Base-by-base conservation (phyloP, 2,329 filamentous ascomycete genomes). In the Exserohilum turcica region DNA sequence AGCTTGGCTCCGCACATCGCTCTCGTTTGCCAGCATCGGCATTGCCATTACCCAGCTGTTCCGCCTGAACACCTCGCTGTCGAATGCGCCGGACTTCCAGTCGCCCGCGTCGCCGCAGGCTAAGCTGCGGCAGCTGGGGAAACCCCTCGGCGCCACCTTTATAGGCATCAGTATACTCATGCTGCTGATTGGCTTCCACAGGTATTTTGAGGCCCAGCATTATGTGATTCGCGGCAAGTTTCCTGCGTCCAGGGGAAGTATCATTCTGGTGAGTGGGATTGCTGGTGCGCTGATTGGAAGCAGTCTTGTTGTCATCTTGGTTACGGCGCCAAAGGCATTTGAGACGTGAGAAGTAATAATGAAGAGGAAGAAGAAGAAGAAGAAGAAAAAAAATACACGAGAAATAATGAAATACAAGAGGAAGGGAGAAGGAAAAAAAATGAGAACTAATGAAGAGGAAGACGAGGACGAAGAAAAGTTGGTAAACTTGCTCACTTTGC, bases 41-140 rank as follows among this genome's bases (percentile, higher is more conserved):
- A 89, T 94, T 54, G 90, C 89, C 37, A 84, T 94, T 35, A 93
- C 90, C 1, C 90, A 94, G 72, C 84, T 94, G 42, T 93, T 94
- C 77, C 87, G 90, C 21, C 85, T 94, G 52, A 92, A 92, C 77
- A 89, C 86, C 0, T 82, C 85, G 7, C 77, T 89, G 35, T 47
- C 61, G 9, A 49, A 39, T 15, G 47, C 35, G 3, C 36, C 54
- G 19, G 24, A 44, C 2, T 7, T 35, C 13, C 35, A 9, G 6
- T 27, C 48, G 24, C 9, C 42, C 0, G 16, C 38, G 2, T 47
- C 51, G 16, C 58, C 67, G n/a, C 52, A 64, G 27, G 43, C 57
- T 21, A 50, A 57, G 15, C 56, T 74, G 45, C 56, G 64, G 43
- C 57, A 68, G 57, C 56, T 73, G 6, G 70, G 71, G 19, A 74